Base-by-base conservation (phyloP, 345 rosid genomes). In the Erysimum cheiranthoides region DNA sequence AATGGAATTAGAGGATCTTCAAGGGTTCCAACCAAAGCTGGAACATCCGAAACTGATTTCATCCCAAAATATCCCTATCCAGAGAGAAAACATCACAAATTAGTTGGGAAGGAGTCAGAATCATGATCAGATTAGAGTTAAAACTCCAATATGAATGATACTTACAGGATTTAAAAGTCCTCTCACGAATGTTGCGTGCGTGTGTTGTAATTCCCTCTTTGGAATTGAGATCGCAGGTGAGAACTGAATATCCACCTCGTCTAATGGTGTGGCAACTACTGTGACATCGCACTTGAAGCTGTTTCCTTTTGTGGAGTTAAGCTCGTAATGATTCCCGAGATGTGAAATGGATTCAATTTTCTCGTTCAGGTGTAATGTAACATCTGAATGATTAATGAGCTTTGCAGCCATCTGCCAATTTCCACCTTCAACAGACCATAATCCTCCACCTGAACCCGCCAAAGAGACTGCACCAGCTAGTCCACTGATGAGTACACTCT, bases 371-470 rank as follows among this genome's bases (percentile, higher is more conserved):
- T 87, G 91, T 78, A 92, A 83, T 16, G 72, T 80, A 50, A 90
- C 90, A 61, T 92, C 83, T 3, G 97, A 95, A 61, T 51, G 76
- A 69, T 90, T 84, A 25, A 95, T 85, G 50, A 95, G 76, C 67
- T 93, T 89, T 42, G 86, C 85, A 76, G 93, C 97, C 92, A 95
- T 89, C 89, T 87, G 93, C 92, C 95, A 92, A 73, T 95, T 95
- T 34, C 99, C 99, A 72, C 96, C 97, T 81, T 89, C 86, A 69
- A 95, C 77, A 11, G 96, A 73, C 99, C 99, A 95, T 68, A 95
- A 85, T 49, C 87, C 92, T 56, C 83, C 95, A 46, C 88, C 97
- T 18, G 97, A 88, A 66, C 97, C 99, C 9, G 99, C 99, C 89
- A 92, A 56, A 49, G 99, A 95, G 78, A 90, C 97, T 61, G 96